phyloP scores from a whole-genome alignment of 176 grass and related monocot genomes.

The Pontederia paniculata region DNA sequence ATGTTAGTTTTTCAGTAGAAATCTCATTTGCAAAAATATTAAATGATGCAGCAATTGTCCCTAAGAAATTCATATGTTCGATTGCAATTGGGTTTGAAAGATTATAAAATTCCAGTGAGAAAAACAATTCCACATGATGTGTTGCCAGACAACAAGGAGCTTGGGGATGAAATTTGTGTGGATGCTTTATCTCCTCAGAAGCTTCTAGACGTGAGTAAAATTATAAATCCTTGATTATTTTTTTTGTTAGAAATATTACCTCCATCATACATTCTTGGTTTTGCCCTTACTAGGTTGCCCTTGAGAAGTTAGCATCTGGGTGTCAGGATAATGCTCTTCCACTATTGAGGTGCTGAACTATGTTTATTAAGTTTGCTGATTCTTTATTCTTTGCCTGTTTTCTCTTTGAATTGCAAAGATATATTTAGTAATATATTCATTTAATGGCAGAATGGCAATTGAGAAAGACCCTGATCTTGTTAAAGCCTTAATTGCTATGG shows the following conservation, averaged over 20 bases:
- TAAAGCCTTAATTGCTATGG: conserved; percentile 55
- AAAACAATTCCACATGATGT: conserved; percentile 3
- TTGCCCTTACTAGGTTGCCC: conserved; percentile 22
- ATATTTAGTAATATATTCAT: not conserved
- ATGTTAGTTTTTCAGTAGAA: conserved; percentile 6
- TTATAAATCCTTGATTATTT: not conserved
- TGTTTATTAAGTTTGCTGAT: conserved; percentile 12
- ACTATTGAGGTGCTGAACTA: conserved; percentile 36
- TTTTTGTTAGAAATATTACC: not conserved
- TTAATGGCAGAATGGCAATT: conserved; percentile 44
- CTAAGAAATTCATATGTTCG: conserved; percentile 42
- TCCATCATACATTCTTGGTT: not conserved
- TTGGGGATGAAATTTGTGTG: conserved; percentile 12
- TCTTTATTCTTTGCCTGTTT: conserved; percentile 4
- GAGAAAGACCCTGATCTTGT: conserved; percentile 62
- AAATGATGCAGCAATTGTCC: conserved; percentile 54
- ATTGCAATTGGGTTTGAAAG: conserved; percentile 46
- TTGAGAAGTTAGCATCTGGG: conserved; percentile 20
- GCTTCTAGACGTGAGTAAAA: conserved; percentile 26
- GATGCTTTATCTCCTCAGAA: conserved; percentile 22
- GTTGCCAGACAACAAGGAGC: not conserved
- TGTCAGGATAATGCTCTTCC: conserved; percentile 27
- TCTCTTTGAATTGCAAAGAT: not conserved
- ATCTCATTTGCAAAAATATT: conserved; percentile 29
- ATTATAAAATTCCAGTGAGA: conserved; percentile 17